Evolutionary conservation across 2,329 filamentous ascomycete species (phyloP).

Genomic region (Hypoxylon sp.): DNA sequence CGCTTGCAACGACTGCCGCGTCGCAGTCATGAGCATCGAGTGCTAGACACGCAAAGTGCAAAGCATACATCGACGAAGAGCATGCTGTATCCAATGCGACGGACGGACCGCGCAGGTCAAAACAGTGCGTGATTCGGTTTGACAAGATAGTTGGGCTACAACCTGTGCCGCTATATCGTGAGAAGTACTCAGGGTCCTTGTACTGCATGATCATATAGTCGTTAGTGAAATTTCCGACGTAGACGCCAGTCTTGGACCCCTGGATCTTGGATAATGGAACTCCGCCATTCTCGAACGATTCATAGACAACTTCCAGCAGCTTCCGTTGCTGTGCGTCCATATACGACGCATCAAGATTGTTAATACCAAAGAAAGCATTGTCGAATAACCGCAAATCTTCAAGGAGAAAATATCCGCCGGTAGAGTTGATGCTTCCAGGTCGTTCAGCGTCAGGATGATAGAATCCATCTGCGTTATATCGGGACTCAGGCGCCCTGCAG

Average conservation of each 20-base stretch:
- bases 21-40: constrained; percentile 25
- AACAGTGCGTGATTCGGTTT: constrained; percentile 54
- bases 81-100: constrained; percentile 45
- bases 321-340: constrained; percentile 56
- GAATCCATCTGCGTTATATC: constrained; percentile 40
- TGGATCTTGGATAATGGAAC: constrained; percentile 31
- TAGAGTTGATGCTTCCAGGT: constrained; percentile 2
- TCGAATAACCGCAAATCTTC: constrained; percentile 50
- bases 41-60: constrained; percentile 28
- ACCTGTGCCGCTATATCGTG: constrained; percentile 51
- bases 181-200: constrained; percentile 46
- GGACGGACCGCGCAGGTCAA: constrained; percentile 49
- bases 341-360: constrained; percentile 45
- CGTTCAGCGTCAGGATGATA: constrained; percentile 29
- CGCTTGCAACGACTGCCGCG: constrained; percentile 31
- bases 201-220: constrained; percentile 45
- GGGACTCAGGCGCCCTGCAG: background rate
- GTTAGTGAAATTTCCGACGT: constrained; percentile 43
- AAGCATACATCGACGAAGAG: constrained; percentile 41
- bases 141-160: constrained; percentile 47
- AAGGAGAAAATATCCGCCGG: constrained; percentile 48
- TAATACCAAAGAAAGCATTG: constrained; percentile 52
- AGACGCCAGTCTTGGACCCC: constrained; percentile 8
- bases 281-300: constrained; percentile 48
- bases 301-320: constrained; percentile 56